Evolutionary conservation across 768 basidiomycete genomes (phyloP), one percentile per base, ranked within the genome.

Genomic region (Panus rudis): DNA sequence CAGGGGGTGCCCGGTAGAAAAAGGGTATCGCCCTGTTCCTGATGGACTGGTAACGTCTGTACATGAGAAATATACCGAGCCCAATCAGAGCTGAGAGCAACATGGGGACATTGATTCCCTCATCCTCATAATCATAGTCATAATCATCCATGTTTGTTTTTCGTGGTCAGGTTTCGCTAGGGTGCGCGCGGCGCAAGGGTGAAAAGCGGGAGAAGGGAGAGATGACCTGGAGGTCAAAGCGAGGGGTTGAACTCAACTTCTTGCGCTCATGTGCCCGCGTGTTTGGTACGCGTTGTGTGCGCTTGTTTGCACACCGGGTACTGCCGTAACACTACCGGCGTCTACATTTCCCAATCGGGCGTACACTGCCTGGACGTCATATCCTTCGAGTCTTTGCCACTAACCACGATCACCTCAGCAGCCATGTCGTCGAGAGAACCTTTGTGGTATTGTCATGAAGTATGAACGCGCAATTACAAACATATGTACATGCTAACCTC

Each of bases 361-460:
- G 28, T 10, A 30, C 28, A 30, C 35, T 17, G 31, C 16, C 23
- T 25, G 22, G 21, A 17, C 35, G 19, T 39, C 28, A n/a, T 13
- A 37, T 50, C 52, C 46, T 45, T 22, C 32, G 38, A 22, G 31
- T 26, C 41, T 37, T 31, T 16, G 19, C 17, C 8, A 21, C 31
- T 33, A 33, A 50, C 47, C 30, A 40, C 39, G 41, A 50, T 43
- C 34, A 41, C 28, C 42, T 33, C 48, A 45, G 30, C 48, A 33
- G 47, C 31, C 33, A 86, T 87, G 84, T 80, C 86, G 12, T 68
- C 72, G 17, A 70, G 83, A 61, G 81, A 84, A 49, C 79, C 84
- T 4, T 58, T 86, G 54, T 90, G 86, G 86, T 88, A 68, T 54
- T 89, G 86, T 51, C 84, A 89, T 56, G 69, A 85, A 65, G 85